Evolutionary conservation across 345 rosid species (phyloP).

Genomic region (Sonneratia caseolaris): DNA sequence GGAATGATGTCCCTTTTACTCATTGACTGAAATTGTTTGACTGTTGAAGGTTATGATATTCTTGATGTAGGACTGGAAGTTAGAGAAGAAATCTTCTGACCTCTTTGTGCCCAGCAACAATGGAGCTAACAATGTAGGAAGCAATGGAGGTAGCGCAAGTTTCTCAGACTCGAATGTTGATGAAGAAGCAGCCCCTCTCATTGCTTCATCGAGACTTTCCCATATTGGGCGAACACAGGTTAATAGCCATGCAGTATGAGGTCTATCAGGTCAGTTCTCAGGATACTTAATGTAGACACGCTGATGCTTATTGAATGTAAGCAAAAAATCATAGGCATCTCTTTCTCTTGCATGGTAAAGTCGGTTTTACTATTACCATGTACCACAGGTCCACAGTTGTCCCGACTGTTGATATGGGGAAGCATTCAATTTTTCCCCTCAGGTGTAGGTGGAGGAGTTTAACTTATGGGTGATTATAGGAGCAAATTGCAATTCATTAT

Average conservation of each 20-base stretch:
- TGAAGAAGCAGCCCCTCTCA: slow-evolving; percentile 65
- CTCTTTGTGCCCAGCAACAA: slow-evolving; percentile 38
- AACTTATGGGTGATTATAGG: neutral
- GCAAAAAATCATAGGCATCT: neutral
- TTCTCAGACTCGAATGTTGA: slow-evolving; percentile 38
- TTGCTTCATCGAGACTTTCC: slow-evolving; percentile 59
- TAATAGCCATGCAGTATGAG: slow-evolving; percentile 41
- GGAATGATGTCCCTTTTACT: neutral
- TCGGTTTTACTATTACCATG: neutral
- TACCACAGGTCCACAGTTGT: neutral
- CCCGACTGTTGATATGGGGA: neutral
- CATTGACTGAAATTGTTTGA: neutral
- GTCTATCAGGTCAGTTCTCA: neutral
- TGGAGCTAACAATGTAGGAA: slow-evolving; percentile 27
- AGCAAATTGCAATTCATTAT: neutral
- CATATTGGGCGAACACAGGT: slow-evolving; percentile 78
- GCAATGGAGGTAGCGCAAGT: slow-evolving; percentile 19
- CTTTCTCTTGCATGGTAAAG: neutral
- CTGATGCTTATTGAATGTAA: neutral
- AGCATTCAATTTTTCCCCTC: neutral
- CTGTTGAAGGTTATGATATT: neutral
- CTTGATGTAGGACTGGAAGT: slow-evolving; percentile 65
- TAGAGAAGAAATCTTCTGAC: slow-evolving; percentile 93
- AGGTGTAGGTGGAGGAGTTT: too few species aligned
- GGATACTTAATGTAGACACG: too few species aligned